Percentiles rank a stretch among this genome's conserved stretches.
Evolutionary conservation across 495 filamentous ascomycete genomes (phyloP).

Genomic region (Bombardia bombarda): DNA sequence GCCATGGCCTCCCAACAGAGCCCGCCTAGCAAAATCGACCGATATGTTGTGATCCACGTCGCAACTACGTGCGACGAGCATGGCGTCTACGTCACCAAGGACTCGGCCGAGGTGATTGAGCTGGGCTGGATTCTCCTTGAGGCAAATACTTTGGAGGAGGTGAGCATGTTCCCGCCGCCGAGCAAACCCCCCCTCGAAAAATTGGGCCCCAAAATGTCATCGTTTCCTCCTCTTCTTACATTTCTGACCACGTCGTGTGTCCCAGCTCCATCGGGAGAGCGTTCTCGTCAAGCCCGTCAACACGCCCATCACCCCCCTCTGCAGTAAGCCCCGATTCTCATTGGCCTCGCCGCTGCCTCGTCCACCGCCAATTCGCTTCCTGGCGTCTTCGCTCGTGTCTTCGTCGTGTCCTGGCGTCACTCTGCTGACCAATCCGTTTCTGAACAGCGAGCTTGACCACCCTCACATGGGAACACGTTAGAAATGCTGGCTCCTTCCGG

Average conservation of each 20-base stretch:
- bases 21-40: constrained; percentile 63
- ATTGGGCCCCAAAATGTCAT: too few species aligned
- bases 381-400: background rate
- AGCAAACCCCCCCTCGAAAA: constrained; percentile 4
- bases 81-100: constrained; percentile 97
- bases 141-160: constrained; percentile 85
- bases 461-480: constrained; percentile 97
- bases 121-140: constrained; percentile 95
- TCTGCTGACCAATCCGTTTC: constrained; percentile 17
- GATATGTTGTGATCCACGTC: constrained; percentile 95
- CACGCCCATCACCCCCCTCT: constrained; percentile 95
- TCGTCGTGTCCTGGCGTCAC: background rate
- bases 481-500: constrained; percentile 90
- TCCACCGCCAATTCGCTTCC: constrained; percentile 7
- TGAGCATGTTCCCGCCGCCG: constrained; percentile 31
- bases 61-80: constrained; percentile 99
- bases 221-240: too few species aligned
- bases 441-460: constrained; percentile 85
- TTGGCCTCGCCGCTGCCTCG: background rate
- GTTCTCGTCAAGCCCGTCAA: constrained; percentile 97
- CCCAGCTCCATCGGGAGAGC: constrained; percentile 84
- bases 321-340: constrained; percentile 65
- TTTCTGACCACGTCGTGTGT: background rate
- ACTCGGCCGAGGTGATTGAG: constrained; percentile 98
- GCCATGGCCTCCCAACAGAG: constrained; percentile 39